A percentile compares a stretch with the other conserved stretches of the same genome.
These are phyloP conservation scores for Ustulina deusta DNA, from an alignment of 2,329 filamentous ascomycete genomes.

Conservation along the genomic window DNA sequence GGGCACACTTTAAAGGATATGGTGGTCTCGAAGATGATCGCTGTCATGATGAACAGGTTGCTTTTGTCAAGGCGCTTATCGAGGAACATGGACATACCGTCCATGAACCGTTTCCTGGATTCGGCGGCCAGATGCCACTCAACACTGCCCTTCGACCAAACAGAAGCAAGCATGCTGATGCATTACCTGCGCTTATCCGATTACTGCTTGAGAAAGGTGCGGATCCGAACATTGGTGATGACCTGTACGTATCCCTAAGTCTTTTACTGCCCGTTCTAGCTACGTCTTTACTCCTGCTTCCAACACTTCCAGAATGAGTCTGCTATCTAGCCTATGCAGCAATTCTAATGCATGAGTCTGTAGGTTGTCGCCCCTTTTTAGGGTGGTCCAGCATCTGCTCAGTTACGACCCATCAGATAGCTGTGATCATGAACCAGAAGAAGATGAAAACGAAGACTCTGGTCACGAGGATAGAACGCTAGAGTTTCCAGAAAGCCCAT, in stretches of 20 bases:
- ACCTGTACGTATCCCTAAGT: background rate
- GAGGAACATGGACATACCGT: background rate
- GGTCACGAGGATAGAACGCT: background rate
- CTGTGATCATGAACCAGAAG: background rate
- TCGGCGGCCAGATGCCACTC: background rate
- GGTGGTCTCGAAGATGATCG: too few species aligned
- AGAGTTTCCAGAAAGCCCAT: background rate
- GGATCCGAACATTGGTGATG: background rate
- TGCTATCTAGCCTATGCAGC: background rate
- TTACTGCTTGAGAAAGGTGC: background rate
- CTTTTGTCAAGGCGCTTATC: slow-evolving; percentile 4
- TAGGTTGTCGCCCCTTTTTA: background rate
- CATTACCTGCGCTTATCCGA: background rate
- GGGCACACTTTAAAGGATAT: background rate
- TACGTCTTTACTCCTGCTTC: background rate
- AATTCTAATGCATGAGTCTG: background rate
- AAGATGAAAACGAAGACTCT: too few species aligned
- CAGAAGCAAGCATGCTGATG: background rate
- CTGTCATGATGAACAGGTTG: background rate
- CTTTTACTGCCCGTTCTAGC: background rate
- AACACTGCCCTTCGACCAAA: background rate
- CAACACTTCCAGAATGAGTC: background rate
- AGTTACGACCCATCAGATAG: background rate
- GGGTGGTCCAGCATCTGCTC: background rate
- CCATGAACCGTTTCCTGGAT: background rate